phyloP scores from a whole-genome alignment of 495 filamentous ascomycete genomes.

The Pyronema omphalodes region DNA sequence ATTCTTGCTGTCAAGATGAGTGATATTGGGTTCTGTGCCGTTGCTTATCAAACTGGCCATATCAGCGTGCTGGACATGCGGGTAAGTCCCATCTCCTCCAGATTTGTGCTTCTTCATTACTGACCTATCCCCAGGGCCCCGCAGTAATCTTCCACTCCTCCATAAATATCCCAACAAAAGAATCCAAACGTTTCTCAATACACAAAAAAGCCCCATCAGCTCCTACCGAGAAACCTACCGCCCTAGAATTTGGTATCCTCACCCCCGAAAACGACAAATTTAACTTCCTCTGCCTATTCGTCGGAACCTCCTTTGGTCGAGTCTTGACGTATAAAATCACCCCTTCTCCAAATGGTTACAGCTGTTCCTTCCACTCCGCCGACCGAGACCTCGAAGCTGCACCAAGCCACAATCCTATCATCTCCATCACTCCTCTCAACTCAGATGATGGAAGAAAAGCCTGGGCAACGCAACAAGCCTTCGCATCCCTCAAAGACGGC shows the following conservation, averaged over 20 bases:
- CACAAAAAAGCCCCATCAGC: conserved; percentile 25
- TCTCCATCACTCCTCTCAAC: conserved; percentile 2
- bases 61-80: conserved; percentile 61
- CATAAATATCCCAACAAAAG: conserved; percentile 46
- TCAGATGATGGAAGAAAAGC: neutral
- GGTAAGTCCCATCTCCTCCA: conserved; percentile 7
- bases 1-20: conserved; percentile 65
- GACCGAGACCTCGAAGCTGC: conserved; percentile 25
- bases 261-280: conserved; percentile 60
- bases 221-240: conserved; percentile 50
- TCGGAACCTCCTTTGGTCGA: conserved; percentile 69
- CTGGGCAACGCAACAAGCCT: conserved; percentile 42
- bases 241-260: conserved; percentile 82
- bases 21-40: conserved; percentile 78
- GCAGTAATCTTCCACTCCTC: conserved; percentile 60
- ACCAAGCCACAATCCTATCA: neutral
- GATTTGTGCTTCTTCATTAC: neutral
- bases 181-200: conserved; percentile 48
- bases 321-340: conserved; percentile 79
- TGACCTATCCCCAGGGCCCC: conserved; percentile 42
- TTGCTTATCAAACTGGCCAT: conserved; percentile 62
- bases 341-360: conserved; percentile 47
- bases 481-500: conserved; percentile 55
- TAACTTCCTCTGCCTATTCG: conserved; percentile 81
- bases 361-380: conserved; percentile 43